Base-by-base conservation (phyloP, 1,284 basidiomycete genomes). In the Spongiforma sp. region DNA sequence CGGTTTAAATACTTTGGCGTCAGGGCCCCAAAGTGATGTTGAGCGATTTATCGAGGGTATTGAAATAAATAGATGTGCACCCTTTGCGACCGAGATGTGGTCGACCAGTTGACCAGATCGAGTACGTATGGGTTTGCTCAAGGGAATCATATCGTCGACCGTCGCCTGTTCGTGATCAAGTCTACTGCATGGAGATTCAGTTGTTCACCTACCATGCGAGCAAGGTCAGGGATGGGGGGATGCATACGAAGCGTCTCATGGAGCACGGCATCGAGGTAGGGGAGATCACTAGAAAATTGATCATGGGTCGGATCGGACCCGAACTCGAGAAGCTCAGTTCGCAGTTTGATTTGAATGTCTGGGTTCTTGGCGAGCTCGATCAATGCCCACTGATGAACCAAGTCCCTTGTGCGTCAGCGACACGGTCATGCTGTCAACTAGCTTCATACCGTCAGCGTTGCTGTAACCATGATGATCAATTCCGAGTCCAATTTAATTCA, bases 131-230 rank as follows among this genome's bases (percentile, higher is more conserved):
- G 84, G 85, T 6, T 69, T 66, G 43, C 76, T 78, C 60, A 88
- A 78, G 0, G 86, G 87, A 26, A 89, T 80, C 2, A 86, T 69
- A 61, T 88, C 86, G 66, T 88, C 84, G 77, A 86, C 73, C 30
- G 74, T 64, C 1, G 72, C 85, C 84, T 77, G 77, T 57, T 36
- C 73, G 62, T 4, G 12, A 6, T 65, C 14, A 52, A 21, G 34
- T 36, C 36, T 6, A n/a, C 6, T 7, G 21, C 5, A 36, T 21
- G n/a, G 14, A 36, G 50, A 1, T 26, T 24, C 1, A 0, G n/a
- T 26, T 1, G n/a, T 3, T 4, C 8, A 77, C 76, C 69, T 21
- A 82, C 81, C 1, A 81, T 81, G 3, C 82, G 79, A 0, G 76
- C 79, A 1, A 82, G 80, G 52, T 82, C 82, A 8, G 11, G 4